Evolutionary conservation across 208 protist genomes (phyloP), one percentile per base, ranked within the genome.

Genomic region (Acanthamoeba divionensis): DNA sequence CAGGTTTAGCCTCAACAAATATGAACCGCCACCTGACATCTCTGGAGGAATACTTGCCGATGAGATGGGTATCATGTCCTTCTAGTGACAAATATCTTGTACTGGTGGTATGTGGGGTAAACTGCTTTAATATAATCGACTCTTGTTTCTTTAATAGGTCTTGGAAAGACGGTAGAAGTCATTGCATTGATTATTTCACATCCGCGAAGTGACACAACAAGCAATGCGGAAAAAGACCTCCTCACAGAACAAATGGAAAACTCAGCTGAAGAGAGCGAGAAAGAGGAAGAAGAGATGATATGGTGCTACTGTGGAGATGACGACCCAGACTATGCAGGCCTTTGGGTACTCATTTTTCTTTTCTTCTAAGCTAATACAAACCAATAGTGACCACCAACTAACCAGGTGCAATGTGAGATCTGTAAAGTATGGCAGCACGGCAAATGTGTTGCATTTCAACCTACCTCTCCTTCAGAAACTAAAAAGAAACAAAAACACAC

Each of bases 261-360:
- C 65, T 75, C 38, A 15, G 29, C n/a, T n/a, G n/a, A 79, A 45
- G 21, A 79, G 67, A n/a, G 15, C 29, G 41, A 45, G 67, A 6
- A 26, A 71, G 33, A 29, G 18, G 41, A 79, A 79, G 67, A 79
- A 47, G 67, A 79, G 0, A 38, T n/a, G 12, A 41, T 85, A 2
- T 85, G 75, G 75, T 85, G 75, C 75, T 85, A 44, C 33, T 85
- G 75, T 26, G 75, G 75, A 13, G 50, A 85, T 18, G 52, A 85
- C 31, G 52, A 63, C 26, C 50, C 75, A 10, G 52, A 85, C 50
- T 85, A 85, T 33, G 75, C 44, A 31, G 75, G 75, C n/a, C 21
- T 63, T 21, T 85, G 75, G 75, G 75, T 85, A 15, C 75, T n/a
- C n/a, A n/a, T n/a, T n/a, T n/a, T n/a, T n/a, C n/a, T n/a, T n/a